Conservation (phyloP, 352 stramenopile species). For the Pseudoperonospora humuli region DNA sequence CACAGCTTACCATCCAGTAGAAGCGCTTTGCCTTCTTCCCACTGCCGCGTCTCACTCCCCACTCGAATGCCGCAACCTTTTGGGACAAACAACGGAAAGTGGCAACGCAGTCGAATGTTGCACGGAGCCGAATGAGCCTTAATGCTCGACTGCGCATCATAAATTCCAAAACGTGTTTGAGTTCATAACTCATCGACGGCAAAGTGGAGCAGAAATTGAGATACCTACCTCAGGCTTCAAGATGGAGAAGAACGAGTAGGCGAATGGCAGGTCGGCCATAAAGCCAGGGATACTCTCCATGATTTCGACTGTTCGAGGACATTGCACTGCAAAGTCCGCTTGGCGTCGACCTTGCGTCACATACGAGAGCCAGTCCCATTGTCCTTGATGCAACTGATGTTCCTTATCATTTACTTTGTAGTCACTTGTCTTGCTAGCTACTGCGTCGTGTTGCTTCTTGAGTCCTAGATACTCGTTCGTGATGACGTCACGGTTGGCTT, state of each 20-base stretch:
- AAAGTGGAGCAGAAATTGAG: background rate
- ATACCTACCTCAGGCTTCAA: constrained; percentile 71
- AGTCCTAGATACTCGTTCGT: constrained; percentile 53
- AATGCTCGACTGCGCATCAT: constrained; percentile 66
- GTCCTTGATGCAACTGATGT: constrained; percentile 65
- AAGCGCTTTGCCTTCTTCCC: constrained; percentile 71
- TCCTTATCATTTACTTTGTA: constrained; percentile 68
- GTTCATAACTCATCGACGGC: no score
- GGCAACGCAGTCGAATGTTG: constrained; percentile 92
- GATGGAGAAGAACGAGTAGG: constrained; percentile 94
- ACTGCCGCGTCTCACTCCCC: constrained; percentile 74
- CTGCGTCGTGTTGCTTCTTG: constrained; percentile 22
- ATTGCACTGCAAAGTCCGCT: constrained; percentile 53
- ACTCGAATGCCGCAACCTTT: constrained; percentile 88
- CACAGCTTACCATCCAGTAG: constrained; percentile 84
- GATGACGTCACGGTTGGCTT: constrained; percentile 53
- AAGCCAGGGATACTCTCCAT: constrained; percentile 77
- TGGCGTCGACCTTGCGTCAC: constrained; percentile 64
- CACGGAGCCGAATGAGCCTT: constrained; percentile 90
- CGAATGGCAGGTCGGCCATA: constrained; percentile 88
- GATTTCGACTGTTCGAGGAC: constrained; percentile 56
- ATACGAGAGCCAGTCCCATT: constrained; percentile 93
- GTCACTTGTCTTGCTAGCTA: constrained; percentile 21
- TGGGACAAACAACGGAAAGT: constrained; percentile 91
- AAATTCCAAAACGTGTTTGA: no score